Conservation (phyloP, 257 asterid genomes). For the Jasminum sambac region DNA sequence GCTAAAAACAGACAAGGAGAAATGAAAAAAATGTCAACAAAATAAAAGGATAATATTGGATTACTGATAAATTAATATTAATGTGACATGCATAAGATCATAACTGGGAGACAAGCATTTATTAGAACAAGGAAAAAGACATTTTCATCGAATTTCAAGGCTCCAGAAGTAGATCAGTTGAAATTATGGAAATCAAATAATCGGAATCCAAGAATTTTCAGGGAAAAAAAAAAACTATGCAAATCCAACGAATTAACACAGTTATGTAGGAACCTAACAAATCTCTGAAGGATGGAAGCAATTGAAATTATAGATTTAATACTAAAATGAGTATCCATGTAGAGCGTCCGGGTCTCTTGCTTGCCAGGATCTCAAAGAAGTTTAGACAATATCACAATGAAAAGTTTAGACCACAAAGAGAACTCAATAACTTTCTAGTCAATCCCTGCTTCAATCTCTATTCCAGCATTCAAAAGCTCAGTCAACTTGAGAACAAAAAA, state of each 20-base stretch:
- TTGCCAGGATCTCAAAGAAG: neutral
- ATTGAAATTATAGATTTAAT: neutral
- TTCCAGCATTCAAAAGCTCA: slow-evolving; percentile 9
- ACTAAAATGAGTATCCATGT: slow-evolving; percentile 1
- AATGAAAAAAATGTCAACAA: neutral
- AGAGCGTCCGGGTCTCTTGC: neutral
- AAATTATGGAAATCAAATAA: neutral
- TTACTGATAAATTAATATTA: slow-evolving; percentile 8
- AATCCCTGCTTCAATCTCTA: slow-evolving; percentile 10
- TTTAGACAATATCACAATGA: neutral
- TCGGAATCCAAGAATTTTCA: neutral
- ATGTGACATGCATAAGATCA: slow-evolving; percentile 12
- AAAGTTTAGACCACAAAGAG: slow-evolving; percentile 11
- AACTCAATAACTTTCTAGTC: slow-evolving; percentile 1
- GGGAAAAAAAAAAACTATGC: neutral
- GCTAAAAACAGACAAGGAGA: slow-evolving; percentile 26
- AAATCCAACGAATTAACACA: neutral
- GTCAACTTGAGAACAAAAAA: slow-evolving; percentile 16
- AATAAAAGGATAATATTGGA: slow-evolving; percentile 5
- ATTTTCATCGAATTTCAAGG: neutral
- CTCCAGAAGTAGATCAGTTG: neutral
- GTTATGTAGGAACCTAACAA: neutral
- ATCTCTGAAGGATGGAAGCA: neutral
- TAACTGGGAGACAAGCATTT: slow-evolving; percentile 13
- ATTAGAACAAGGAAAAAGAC: neutral